These are phyloP conservation scores for Byssochlamys sp. DNA, from an alignment of 2,329 filamentous ascomycete genomes.

Conservation along the genomic window DNA sequence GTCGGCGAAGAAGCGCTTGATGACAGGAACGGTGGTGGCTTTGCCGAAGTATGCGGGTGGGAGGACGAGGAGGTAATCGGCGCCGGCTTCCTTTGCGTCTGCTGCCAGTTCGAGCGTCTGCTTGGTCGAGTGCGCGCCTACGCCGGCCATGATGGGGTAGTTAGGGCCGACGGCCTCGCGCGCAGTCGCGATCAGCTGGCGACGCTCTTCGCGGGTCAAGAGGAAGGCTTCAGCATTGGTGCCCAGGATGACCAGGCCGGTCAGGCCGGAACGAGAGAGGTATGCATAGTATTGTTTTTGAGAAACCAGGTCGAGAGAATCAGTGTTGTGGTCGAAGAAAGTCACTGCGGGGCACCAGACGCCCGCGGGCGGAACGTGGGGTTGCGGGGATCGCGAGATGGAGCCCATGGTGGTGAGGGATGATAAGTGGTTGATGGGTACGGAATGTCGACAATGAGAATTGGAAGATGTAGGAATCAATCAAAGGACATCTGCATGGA, in stretches of 20 bases:
- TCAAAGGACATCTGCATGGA: not conserved
- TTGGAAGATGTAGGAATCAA: not conserved
- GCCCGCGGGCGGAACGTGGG: slow-evolving; percentile 23
- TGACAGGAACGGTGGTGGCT: slow-evolving; percentile 47
- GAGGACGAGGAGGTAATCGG: slow-evolving; percentile 53
- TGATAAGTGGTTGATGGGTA: not conserved
- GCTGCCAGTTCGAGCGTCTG: slow-evolving; percentile 52
- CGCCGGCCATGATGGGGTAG: slow-evolving; percentile 54
- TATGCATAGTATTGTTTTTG: slow-evolving; percentile 46
- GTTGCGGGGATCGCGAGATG: slow-evolving; percentile 2
- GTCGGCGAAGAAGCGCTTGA: slow-evolving; percentile 52
- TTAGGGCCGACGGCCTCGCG: slow-evolving; percentile 43
- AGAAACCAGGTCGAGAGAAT: slow-evolving; percentile 39
- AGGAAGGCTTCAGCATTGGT: slow-evolving; percentile 51
- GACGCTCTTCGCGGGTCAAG: slow-evolving; percentile 51
- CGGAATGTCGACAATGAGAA: not conserved
- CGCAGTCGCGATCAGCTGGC: slow-evolving; percentile 48
- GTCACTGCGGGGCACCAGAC: slow-evolving; percentile 48
- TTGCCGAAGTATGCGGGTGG: slow-evolving; percentile 58
- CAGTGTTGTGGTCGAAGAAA: slow-evolving; percentile 43
- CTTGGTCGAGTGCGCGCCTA: slow-evolving; percentile 54
- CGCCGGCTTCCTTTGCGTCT: slow-evolving; percentile 52
- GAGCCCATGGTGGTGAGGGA: slow-evolving; percentile 2
- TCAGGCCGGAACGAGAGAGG: slow-evolving; percentile 42
- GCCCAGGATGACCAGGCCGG: slow-evolving; percentile 46